Base-by-base conservation (phyloP, 257 asterid genomes). In the Solanum etuberosum region DNA sequence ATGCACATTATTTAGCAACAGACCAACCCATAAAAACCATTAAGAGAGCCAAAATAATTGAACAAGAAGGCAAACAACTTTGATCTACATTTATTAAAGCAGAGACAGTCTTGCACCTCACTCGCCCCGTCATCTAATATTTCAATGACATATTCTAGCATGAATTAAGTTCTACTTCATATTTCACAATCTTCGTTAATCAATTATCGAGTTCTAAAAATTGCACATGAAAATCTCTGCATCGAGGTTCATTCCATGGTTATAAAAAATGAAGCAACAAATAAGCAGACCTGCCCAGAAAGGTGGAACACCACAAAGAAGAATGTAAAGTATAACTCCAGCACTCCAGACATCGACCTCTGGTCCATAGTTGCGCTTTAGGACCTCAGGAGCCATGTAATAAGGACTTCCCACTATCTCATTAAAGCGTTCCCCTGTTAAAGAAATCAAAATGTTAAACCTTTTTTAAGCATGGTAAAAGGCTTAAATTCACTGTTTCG, bases 271-370 rank as follows among this genome's bases (percentile, higher is more conserved):
- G 85, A 48, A 48, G 29, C 18, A 80, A 13, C 2, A 10, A 71
- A 68, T 37, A 86, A 77, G 38, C 90, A 59, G 63, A 94, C 97
- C 97, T 90, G 97, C 97, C 97, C 97, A 94, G 88, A 94, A 94
- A 11, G 98, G 98, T 70, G 97, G 97, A 84, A 92, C 97, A 67
- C 97, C 97, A 88, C 97, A 94, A 65, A 94, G 93, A 70, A 94
- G 92, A 89, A 94, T 94, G 88, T 94, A 93, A 48, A 93, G 92
- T 88, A 94, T 91, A 85, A 93, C 96, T 59, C 97, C 97, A 85
- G 95, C 96, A 88, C 97, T 94, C 97, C 97, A 94, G 67, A 93
- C 90, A 81, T 94, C 98, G 84, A 94, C 89, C 89, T 94, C 96
- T 25, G 92, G 96, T 11, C 98, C 98, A 43, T 94, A 94, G 51